Percentiles rank a stretch among this genome's conserved stretches.
Conservation (phyloP, 2,329 filamentous ascomycete species). For the Dactylellina cionopaga region DNA sequence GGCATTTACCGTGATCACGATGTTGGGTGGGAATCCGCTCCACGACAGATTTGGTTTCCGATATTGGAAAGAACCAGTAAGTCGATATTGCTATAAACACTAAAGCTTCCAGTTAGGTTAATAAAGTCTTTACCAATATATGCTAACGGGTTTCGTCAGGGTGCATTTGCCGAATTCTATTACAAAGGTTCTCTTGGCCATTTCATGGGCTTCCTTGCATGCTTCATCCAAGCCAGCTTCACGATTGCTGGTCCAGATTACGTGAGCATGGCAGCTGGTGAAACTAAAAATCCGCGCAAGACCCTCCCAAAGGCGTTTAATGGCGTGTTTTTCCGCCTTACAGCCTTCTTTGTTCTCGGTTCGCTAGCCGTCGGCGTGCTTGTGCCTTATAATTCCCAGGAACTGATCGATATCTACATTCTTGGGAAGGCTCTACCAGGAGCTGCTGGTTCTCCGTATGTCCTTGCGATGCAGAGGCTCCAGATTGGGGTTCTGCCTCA, state of each 20-base stretch:
- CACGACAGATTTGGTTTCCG: conserved; percentile 78
- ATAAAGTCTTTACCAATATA: no score
- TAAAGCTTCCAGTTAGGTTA: not conserved
- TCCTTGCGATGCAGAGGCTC: conserved; percentile 75
- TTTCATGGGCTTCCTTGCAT: conserved; percentile 80
- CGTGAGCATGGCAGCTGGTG: conserved; percentile 66
- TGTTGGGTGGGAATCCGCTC: conserved; percentile 82
- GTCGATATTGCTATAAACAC: not conserved
- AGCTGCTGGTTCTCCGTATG: conserved; percentile 72
- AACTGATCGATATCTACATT: conserved; percentile 70
- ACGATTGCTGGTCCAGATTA: conserved; percentile 75
- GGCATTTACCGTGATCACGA: conserved; percentile 80
- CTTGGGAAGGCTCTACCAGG: conserved; percentile 70
- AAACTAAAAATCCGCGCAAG: conserved; percentile 75
- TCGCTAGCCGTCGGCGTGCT: conserved; percentile 77
- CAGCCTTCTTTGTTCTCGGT: conserved; percentile 78
- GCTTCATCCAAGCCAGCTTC: conserved; percentile 76
- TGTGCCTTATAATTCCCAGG: conserved; percentile 74
- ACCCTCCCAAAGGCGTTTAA: conserved; percentile 80
- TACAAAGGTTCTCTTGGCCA: conserved; percentile 74
- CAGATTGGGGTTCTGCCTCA: conserved; percentile 72
- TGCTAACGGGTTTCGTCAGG: no score
- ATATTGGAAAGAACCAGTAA: conserved; percentile 66
- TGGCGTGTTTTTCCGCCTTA: conserved; percentile 80
- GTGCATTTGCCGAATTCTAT: conserved; percentile 74